Conservation (phyloP, 768 basidiomycete species). For the Rhodotorula graminis region DNA sequence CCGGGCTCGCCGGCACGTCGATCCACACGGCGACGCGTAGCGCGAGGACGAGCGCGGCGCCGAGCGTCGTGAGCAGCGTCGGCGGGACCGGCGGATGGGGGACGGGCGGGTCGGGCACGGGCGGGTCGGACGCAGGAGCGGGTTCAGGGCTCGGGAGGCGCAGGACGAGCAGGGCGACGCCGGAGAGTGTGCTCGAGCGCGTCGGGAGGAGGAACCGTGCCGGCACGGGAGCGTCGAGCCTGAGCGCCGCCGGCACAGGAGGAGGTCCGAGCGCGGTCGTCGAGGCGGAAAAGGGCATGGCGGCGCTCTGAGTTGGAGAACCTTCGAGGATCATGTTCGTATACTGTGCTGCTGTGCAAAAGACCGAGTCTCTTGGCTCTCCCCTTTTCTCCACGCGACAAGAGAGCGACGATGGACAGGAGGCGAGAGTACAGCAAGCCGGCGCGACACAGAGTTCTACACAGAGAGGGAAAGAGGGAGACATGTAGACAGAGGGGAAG, state of each 20-base stretch:
- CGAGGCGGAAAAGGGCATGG: too few relatives aligned
- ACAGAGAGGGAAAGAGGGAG: too few relatives aligned
- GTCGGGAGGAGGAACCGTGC: conserved; percentile 7
- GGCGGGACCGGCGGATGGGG: neutral
- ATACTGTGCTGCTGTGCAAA: neutral
- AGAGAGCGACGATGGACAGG: too few relatives aligned
- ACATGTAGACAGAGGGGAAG: neutral
- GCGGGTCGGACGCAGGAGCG: neutral
- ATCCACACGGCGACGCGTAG: neutral
- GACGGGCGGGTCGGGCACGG: too few relatives aligned
- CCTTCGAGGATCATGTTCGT: too few relatives aligned
- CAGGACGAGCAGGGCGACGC: conserved; percentile 15
- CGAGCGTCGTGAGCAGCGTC: conserved; percentile 3
- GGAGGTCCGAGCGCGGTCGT: too few relatives aligned
- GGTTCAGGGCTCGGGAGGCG: neutral
- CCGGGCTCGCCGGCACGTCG: neutral
- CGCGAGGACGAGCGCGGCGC: conserved; percentile 7
- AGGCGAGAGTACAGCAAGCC: neutral
- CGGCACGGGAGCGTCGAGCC: neutral
- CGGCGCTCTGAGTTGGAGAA: too few relatives aligned
- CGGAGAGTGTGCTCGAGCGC: conserved; percentile 11
- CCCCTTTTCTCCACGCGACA: neutral
- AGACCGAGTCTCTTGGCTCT: too few relatives aligned
- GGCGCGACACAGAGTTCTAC: neutral
- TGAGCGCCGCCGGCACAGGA: too few relatives aligned